Evolutionary conservation across 805 yeast genomes (phyloP).

Genomic region (Nakazawaea peltata): DNA sequence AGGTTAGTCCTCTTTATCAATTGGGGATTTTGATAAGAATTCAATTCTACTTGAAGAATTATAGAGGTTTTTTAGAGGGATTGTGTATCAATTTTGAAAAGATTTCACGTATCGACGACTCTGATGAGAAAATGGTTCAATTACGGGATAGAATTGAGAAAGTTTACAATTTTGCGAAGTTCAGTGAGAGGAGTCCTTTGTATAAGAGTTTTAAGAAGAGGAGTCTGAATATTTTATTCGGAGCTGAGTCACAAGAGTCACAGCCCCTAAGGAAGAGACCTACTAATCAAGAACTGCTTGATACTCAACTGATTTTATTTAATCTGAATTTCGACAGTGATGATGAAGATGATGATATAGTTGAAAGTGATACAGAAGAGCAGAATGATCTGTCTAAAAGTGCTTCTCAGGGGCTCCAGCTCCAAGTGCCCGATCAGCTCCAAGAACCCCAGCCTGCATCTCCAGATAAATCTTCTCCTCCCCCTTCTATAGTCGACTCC

Average conservation of each 20-base stretch:
- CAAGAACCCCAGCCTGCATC: no score
- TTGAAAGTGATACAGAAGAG: not conserved
- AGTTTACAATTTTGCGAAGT: not conserved
- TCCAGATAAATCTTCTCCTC: no score
- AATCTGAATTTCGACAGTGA: not conserved
- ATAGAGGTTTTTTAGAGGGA: conserved; percentile 5
- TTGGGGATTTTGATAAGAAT: conserved; percentile 1
- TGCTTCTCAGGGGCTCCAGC: no score
- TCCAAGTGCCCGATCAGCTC: no score
- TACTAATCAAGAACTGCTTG: not conserved
- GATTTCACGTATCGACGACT: no score
- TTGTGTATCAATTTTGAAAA: conserved; percentile 2
- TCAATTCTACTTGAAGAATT: conserved; percentile 5
- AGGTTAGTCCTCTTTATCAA: not conserved
- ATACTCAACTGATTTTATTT: conserved; percentile 5
- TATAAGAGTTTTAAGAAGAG: not conserved
- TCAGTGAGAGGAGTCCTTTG: not conserved
- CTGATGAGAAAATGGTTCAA: not conserved
- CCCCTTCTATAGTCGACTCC: no score
- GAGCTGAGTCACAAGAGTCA: no score
- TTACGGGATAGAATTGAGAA: not conserved
- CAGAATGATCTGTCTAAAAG: no score
- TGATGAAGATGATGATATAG: conserved; percentile 1
- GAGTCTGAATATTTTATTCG: no score
- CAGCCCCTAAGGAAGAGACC: conserved; percentile 5